Percentiles rank a stretch among this genome's conserved stretches.
These are phyloP conservation scores for Drechslerella coelobrocha DNA, from an alignment of 2,329 filamentous ascomycete species.

Conservation along the genomic window DNA sequence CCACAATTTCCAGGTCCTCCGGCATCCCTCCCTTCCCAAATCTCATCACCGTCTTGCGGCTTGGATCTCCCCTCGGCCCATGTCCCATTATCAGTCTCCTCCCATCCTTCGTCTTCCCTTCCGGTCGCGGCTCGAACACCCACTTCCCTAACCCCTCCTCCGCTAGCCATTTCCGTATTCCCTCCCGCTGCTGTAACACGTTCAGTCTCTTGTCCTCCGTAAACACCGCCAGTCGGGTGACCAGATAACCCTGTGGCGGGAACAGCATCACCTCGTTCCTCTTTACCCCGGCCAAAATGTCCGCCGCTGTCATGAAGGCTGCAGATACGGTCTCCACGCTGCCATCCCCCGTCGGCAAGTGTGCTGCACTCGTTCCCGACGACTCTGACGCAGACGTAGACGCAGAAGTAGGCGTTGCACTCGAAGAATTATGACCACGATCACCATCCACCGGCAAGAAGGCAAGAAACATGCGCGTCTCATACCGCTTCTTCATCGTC, in stretches of 20 bases:
- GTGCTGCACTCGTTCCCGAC: slow-evolving; percentile 1
- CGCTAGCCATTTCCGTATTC: slow-evolving; percentile 64
- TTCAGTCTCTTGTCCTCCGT: slow-evolving; percentile 60
- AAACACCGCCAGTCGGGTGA: slow-evolving; percentile 66
- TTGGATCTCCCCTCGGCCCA: slow-evolving; percentile 65
- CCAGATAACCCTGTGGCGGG: slow-evolving; percentile 83
- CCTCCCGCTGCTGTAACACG: slow-evolving; percentile 56
- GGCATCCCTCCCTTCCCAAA: slow-evolving; percentile 64
- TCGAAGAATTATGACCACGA: too few species aligned
- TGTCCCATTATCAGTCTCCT: slow-evolving; percentile 64
- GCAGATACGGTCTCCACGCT: slow-evolving; percentile 73
- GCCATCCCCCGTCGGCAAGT: slow-evolving; percentile 71
- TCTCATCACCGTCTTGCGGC: slow-evolving; percentile 67
- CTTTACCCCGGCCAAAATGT: slow-evolving; percentile 67
- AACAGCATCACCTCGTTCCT: slow-evolving; percentile 79
- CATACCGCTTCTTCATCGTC: slow-evolving; percentile 77
- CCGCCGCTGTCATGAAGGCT: slow-evolving; percentile 64
- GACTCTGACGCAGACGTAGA: slow-evolving; percentile 53
- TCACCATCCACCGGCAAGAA: slow-evolving; percentile 66
- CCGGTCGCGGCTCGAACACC: slow-evolving; percentile 66
- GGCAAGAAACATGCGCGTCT: slow-evolving; percentile 97
- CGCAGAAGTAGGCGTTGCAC: slow-evolving; percentile 58
- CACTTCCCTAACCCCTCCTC: slow-evolving; percentile 63
- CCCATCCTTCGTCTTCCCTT: slow-evolving; percentile 61
- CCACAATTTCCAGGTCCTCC: slow-evolving; percentile 64